A percentile compares a stretch with the other conserved stretches of the same genome.
phyloP scores from a whole-genome alignment of 1,284 basidiomycete genomes.

The Puccinia hordei region DNA sequence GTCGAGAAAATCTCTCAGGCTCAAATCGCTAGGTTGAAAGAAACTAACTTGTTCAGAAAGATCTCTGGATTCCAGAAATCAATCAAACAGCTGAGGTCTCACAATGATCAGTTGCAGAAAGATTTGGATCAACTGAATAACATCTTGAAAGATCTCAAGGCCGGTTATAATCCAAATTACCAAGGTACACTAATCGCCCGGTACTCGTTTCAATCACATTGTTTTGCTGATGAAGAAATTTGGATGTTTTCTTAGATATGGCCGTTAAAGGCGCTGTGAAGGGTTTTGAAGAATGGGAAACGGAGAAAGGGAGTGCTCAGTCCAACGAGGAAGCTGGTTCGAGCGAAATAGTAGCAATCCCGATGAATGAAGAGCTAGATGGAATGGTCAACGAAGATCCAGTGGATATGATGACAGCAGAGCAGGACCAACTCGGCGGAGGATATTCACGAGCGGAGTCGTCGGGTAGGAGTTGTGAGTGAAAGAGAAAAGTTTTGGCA shows the following conservation, averaged over 20 bases:
- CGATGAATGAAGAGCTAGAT: slow-evolving; percentile 28
- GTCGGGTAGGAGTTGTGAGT: slow-evolving; percentile 51
- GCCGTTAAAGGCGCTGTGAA: slow-evolving; percentile 93
- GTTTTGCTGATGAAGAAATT: not conserved
- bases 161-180: slow-evolving; percentile 94
- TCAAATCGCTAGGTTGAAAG: slow-evolving; percentile 66
- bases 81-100: slow-evolving; percentile 72
- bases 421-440: slow-evolving; percentile 10
- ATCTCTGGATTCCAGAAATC: slow-evolving; percentile 74
- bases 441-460: slow-evolving; percentile 13
- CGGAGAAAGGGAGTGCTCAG: slow-evolving; percentile 15
- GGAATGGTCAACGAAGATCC: slow-evolving; percentile 40
- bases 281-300: slow-evolving; percentile 77
- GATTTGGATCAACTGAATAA: slow-evolving; percentile 77
- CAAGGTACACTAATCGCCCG: slow-evolving; percentile 62
- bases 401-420: slow-evolving; percentile 35
- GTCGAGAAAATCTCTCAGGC: slow-evolving; percentile 55
- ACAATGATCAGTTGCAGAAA: slow-evolving; percentile 72
- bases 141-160: slow-evolving; percentile 77
- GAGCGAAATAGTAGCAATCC: not conserved
- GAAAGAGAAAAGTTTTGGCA: not conserved
- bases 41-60: slow-evolving; percentile 74
- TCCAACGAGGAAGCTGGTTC: not conserved
- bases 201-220: not conserved
- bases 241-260: slow-evolving; percentile 69